Percentiles rank a stretch among this genome's conserved stretches.
phyloP scores from a whole-genome alignment of 2,329 filamentous ascomycete species.

The Alternaria incomplexa region DNA sequence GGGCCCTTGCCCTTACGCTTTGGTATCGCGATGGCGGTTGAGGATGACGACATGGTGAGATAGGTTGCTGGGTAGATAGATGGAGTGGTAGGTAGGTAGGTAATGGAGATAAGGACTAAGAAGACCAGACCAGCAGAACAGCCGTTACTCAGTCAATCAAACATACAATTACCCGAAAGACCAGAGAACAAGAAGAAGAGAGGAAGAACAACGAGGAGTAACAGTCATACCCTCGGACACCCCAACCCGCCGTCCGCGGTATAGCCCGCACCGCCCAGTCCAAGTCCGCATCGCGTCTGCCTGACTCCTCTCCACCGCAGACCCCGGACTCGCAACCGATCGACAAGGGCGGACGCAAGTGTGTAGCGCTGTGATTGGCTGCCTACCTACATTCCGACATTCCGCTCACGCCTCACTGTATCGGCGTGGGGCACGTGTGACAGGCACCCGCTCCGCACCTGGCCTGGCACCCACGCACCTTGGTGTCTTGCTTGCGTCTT shows the following conservation, averaged over 20 bases:
- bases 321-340: not conserved
- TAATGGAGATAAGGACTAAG: not conserved
- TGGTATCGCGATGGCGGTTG: slow-evolving; percentile 68
- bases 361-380: not conserved
- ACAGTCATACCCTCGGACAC: not conserved
- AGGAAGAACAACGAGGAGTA: not conserved
- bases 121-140: not conserved
- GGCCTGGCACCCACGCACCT: not conserved
- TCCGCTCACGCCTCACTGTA: not conserved
- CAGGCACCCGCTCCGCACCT: slow-evolving; percentile 9
- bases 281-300: not conserved
- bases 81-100: not conserved
- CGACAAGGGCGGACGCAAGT: too few species aligned
- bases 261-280: not conserved
- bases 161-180: not conserved
- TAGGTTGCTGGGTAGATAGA: not conserved
- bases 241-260: not conserved
- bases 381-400: not conserved
- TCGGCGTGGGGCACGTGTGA: slow-evolving; percentile 17
- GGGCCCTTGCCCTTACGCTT: slow-evolving; percentile 48
- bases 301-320: not conserved
- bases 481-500: not conserved
- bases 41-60: slow-evolving; percentile 7
- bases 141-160: not conserved
- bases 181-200: not conserved